phyloP scores from a whole-genome alignment of 176 grass and related monocot species.

The Oryza australiensis region DNA sequence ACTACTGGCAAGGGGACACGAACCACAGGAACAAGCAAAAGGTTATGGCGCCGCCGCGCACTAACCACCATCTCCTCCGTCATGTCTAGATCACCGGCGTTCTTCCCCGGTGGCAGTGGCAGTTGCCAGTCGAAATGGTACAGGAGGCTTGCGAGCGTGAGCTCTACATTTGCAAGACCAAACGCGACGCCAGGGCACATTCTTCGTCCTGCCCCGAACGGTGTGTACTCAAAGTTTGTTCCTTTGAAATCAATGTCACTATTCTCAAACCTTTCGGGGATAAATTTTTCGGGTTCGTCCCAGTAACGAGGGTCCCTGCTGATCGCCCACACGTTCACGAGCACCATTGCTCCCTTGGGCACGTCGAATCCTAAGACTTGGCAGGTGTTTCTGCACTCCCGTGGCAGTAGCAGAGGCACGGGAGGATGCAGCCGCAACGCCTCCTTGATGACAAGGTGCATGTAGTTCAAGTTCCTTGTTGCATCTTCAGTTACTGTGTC shows the following conservation, averaged over 20 bases:
- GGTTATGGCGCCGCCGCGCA: not conserved
- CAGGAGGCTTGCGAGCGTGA: not conserved
- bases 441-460: constrained; percentile 46
- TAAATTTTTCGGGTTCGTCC: constrained; percentile 6
- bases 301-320: constrained; percentile 22
- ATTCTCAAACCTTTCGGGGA: constrained; percentile 21
- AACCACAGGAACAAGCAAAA: not conserved
- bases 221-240: not conserved
- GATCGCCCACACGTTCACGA: constrained; percentile 48
- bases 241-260: not conserved
- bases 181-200: not conserved
- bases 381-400: not conserved
- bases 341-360: constrained; percentile 2
- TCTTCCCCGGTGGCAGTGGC: not conserved
- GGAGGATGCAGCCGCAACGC: constrained; percentile 30
- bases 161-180: not conserved
- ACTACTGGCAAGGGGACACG: not conserved
- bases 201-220: not conserved
- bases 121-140: not conserved
- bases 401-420: not conserved
- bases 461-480: not conserved
- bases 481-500: not conserved
- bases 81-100: not conserved
- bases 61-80: not conserved
- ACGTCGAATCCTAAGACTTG: constrained; percentile 39